Evolutionary conservation across 2,329 filamentous ascomycete genomes (phyloP).

Genomic region (Calonectria fujianensis): DNA sequence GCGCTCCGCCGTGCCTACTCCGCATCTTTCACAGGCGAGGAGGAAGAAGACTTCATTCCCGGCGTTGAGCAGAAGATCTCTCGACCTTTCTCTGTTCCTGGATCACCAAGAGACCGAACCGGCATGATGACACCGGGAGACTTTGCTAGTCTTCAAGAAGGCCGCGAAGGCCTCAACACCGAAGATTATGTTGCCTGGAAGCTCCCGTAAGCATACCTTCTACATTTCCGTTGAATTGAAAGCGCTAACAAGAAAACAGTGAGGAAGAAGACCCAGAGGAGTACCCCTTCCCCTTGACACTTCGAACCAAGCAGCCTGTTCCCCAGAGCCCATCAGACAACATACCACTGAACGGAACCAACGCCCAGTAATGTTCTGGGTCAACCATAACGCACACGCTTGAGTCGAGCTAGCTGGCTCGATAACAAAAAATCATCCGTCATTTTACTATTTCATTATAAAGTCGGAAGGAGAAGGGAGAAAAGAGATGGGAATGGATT

Average conservation of each 20-base stretch:
- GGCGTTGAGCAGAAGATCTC: conserved; percentile 97
- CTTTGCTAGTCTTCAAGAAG: conserved; percentile 96
- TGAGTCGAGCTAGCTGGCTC: not conserved
- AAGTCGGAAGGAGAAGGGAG: conserved; percentile 25
- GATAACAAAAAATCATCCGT: conserved; percentile 18
- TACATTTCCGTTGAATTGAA: not conserved
- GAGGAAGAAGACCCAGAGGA: conserved; percentile 94
- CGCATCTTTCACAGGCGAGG: conserved; percentile 85
- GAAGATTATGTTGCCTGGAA: conserved; percentile 99
- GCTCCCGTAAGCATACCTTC: conserved; percentile 84
- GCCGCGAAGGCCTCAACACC: conserved; percentile 92
- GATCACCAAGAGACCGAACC: conserved; percentile 90
- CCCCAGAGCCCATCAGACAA: conserved; percentile 52
- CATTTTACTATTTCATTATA: conserved; percentile 30
- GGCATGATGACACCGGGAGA: conserved; percentile 99
- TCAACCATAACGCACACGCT: not conserved
- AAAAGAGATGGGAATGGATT: conserved; percentile 41
- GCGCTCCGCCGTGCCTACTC: conserved; percentile 95
- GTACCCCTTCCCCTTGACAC: conserved; percentile 76
- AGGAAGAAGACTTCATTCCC: conserved; percentile 92
- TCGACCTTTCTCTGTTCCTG: conserved; percentile 93
- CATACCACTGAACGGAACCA: conserved; percentile 51
- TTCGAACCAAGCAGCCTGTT: conserved; percentile 70
- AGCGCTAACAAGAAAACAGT: conserved; percentile 66
- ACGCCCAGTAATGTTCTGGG: conserved; percentile 17